Conservation (phyloP, 495 filamentous ascomycete species). For the Penicillium parvum region DNA sequence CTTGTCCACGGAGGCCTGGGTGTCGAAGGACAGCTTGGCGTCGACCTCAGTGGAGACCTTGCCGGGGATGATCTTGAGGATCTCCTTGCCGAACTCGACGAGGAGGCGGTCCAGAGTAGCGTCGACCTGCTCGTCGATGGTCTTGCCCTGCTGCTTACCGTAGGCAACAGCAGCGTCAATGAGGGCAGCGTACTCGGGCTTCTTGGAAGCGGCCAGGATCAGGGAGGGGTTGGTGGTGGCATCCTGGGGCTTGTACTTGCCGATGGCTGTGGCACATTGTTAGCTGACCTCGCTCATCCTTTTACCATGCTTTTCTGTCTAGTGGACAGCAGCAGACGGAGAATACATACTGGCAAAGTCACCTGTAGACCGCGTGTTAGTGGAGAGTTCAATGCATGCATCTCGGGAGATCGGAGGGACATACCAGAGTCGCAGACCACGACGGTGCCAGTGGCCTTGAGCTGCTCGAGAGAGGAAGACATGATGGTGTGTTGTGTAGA, state of each 20-base stretch:
- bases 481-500: slow-evolving; percentile 60
- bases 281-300: neutral
- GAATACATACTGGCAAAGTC: slow-evolving; percentile 70
- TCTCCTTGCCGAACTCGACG: slow-evolving; percentile 96
- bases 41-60: slow-evolving; percentile 99
- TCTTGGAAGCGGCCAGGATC: slow-evolving; percentile 97
- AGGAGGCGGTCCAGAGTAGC: slow-evolving; percentile 85
- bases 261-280: slow-evolving; percentile 66
- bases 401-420: slow-evolving; percentile 17
- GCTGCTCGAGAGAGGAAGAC: slow-evolving; percentile 86
- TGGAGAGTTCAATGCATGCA: slow-evolving; percentile 10
- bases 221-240: slow-evolving; percentile 98
- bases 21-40: slow-evolving; percentile 93
- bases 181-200: slow-evolving; percentile 88
- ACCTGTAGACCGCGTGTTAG: slow-evolving; percentile 43
- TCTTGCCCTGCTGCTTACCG: slow-evolving; percentile 68
- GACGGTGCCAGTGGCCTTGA: slow-evolving; percentile 92
- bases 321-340: too few relatives aligned
- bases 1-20: slow-evolving; percentile 87
- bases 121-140: slow-evolving; percentile 72
- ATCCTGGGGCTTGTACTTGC: slow-evolving; percentile 99
- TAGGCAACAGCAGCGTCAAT: slow-evolving; percentile 83
- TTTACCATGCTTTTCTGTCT: too few relatives aligned
- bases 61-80: slow-evolving; percentile 93
- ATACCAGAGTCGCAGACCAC: slow-evolving; percentile 97